Evolutionary conservation across 352 stramenopile genomes (phyloP), one percentile per base, ranked within the genome.

Genomic region (Globisporangium perplexum): DNA sequence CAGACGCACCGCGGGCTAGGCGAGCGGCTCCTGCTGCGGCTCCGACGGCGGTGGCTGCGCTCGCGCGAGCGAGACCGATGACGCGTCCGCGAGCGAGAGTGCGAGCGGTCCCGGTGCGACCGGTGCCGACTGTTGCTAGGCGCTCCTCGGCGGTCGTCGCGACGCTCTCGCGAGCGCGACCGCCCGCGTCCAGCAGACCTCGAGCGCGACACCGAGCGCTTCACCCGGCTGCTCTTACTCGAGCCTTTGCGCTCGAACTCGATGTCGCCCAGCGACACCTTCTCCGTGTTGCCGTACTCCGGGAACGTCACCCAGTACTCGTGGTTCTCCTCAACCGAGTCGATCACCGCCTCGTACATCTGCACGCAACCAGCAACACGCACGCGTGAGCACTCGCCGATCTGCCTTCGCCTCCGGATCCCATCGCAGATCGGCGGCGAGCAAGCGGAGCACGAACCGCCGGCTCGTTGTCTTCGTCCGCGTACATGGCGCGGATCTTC

Each of bases 281-380:
- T 93, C 60, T 98, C 95, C 18, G 77, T 87, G 68, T 98, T 99
- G 30, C 95, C 96, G 75, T 99, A 99, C 63, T 98, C 92, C 5
- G 93, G 86, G 68, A 99, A 99, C 11, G 92, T 96, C 65, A 87
- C 83, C 83, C 78, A 91, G 48, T 75, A 93, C 50, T 85, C 42
- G 53, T 90, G 73, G 54, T 71, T 69, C 59, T 93, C 77, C 53
- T 98, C 83, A 0, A 98, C 88, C 20, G 84, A 81, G 66, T 98
- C 94, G 47, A 99, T 96, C 7, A 98, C 82, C 3, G 93, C 96
- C 47, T 98, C 94, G 63, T 99, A 99, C 96, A 91, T 92, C 83
- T 93, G 38, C 12, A 47, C 33, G 4, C 46, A 67, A 43, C 14
- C 18, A 36, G 0, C 17, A 41, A 55, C 30, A 24, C 5, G 42